Evolutionary conservation across 2,329 filamentous ascomycete species (phyloP).

Genomic region (Hypomyces rosellus): DNA sequence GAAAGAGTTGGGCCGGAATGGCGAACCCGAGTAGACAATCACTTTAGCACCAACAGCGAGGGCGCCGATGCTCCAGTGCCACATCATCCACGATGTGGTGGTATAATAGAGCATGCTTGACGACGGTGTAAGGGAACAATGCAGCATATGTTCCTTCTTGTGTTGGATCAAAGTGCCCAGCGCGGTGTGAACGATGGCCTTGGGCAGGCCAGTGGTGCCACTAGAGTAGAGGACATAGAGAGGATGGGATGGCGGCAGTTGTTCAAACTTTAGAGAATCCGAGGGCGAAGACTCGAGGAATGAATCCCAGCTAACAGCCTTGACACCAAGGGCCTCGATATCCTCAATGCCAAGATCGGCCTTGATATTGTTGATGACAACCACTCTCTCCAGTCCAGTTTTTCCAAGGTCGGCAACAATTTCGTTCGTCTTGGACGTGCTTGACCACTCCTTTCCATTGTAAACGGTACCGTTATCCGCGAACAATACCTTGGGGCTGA

Average conservation of each 20-base stretch:
- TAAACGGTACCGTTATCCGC: constrained; percentile 85
- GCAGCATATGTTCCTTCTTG: constrained; percentile 91
- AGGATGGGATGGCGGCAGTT: constrained; percentile 77
- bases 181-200: constrained; percentile 90
- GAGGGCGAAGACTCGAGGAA: constrained; percentile 40
- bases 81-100: constrained; percentile 99
- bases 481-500: constrained; percentile 75
- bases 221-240: constrained; percentile 92
- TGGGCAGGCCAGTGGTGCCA: constrained; percentile 80
- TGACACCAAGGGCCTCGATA: constrained; percentile 33
- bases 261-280: constrained; percentile 58
- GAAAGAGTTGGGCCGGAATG: constrained; percentile 73
- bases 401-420: constrained; percentile 59
- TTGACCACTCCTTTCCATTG: constrained; percentile 85
- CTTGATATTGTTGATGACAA: constrained; percentile 65
- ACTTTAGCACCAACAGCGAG: constrained; percentile 78
- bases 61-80: constrained; percentile 90
- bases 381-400: constrained; percentile 59
- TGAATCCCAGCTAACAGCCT: constrained; percentile 37
- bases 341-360: constrained; percentile 37
- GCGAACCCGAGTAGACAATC: constrained; percentile 86
- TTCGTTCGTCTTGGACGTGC: constrained; percentile 69
- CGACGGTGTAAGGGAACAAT: constrained; percentile 68
- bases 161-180: constrained; percentile 89
- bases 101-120: constrained; percentile 89